Percentiles rank a stretch among this genome's conserved stretches.
These are phyloP conservation scores for Globomyces pollinis-pini DNA, from an alignment of 192 early-diverging fungal species.

Conservation along the genomic window DNA sequence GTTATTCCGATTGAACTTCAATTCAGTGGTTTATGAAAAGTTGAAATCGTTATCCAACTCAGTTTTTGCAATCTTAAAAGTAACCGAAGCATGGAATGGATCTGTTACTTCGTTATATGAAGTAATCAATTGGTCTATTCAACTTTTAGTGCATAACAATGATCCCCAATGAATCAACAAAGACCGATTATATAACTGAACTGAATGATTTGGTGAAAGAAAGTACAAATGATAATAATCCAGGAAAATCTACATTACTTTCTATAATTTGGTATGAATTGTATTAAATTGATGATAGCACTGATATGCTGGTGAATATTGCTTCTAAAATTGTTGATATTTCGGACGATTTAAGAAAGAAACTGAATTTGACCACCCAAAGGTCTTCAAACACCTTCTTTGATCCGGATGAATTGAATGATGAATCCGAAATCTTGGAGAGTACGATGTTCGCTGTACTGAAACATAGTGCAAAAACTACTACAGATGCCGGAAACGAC, in stretches of 20 bases:
- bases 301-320: constrained; percentile 15
- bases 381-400: background rate
- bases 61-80: background rate
- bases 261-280: constrained; percentile 12
- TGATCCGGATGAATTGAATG: background rate
- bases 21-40: constrained; percentile 2
- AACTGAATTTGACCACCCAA: background rate
- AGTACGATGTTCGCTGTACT: background rate
- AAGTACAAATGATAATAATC: background rate
- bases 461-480: background rate
- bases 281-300: background rate
- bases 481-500: background rate
- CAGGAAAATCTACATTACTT: background rate
- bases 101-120: background rate
- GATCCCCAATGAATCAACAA: constrained; percentile 3
- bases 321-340: constrained; percentile 19
- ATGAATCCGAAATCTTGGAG: constrained; percentile 3
- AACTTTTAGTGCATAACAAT: background rate
- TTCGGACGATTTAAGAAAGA: constrained; percentile 15
- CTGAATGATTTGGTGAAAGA: constrained; percentile 14
- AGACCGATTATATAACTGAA: constrained; percentile 5
- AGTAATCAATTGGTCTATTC: background rate
- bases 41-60: constrained; percentile 14
- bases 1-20: background rate
- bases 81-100: background rate